Evolutionary conservation across 1,284 basidiomycete genomes (phyloP).

Genomic region (Coriolopsis trogii): DNA sequence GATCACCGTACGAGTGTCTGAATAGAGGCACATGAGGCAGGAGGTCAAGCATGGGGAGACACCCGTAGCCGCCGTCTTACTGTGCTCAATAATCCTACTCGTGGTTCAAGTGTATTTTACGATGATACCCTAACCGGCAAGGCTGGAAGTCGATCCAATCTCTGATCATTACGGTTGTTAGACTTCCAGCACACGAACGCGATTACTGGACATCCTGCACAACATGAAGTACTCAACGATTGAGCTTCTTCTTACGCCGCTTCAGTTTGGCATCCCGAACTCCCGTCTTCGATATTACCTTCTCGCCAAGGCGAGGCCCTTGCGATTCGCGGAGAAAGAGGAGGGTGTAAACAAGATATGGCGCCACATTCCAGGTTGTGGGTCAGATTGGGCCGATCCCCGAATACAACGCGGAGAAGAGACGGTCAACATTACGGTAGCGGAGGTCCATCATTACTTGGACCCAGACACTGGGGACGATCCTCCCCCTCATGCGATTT

Average conservation of each 20-base stretch:
- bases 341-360: constrained; percentile 35
- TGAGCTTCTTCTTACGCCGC: constrained; percentile 70
- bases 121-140: too few relatives aligned
- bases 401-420: constrained; percentile 24
- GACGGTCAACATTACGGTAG: constrained; percentile 17
- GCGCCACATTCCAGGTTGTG: constrained; percentile 55
- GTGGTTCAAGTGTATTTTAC: too few relatives aligned
- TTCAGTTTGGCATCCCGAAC: constrained; percentile 79
- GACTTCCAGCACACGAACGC: constrained; percentile 64
- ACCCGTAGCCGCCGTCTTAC: too few relatives aligned
- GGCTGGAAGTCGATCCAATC: too few relatives aligned
- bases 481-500: constrained; percentile 41
- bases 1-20: neutral
- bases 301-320: constrained; percentile 57
- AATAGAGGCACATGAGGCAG: too few relatives aligned
- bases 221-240: constrained; percentile 55
- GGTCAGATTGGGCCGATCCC: constrained; percentile 45
- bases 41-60: too few relatives aligned
- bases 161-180: too few relatives aligned
- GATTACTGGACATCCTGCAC: constrained; percentile 51
- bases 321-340: constrained; percentile 29
- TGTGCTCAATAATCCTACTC: too few relatives aligned
- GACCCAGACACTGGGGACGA: constrained; percentile 37
- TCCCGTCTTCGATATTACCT: constrained; percentile 79
- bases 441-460: constrained; percentile 51